phyloP scores from a whole-genome alignment of 2,329 filamentous ascomycete species.

The Aureobasidium sp. region DNA sequence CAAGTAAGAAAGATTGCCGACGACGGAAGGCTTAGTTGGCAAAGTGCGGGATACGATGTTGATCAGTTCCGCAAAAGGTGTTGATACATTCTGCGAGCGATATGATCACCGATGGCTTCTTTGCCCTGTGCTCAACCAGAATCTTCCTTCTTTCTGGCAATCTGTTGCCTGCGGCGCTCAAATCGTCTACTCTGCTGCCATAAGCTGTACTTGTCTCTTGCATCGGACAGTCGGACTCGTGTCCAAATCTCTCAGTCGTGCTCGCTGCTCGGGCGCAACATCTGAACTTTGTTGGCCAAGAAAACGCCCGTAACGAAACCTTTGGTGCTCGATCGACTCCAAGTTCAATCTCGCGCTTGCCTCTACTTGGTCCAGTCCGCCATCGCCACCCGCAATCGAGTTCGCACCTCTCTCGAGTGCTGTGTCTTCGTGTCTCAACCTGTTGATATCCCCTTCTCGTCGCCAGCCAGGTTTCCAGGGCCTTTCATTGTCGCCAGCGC shows the following conservation, averaged over 20 bases:
- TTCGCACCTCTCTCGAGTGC: not conserved
- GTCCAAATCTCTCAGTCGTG: too few relatives aligned
- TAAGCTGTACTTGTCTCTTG: too few relatives aligned
- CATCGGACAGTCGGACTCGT: too few relatives aligned
- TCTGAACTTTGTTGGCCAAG: not conserved
- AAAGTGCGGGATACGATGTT: not conserved
- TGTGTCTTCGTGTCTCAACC: not conserved
- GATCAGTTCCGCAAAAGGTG: not conserved
- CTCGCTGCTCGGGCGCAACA: too few relatives aligned
- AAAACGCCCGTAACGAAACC: not conserved
- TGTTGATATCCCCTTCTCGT: not conserved
- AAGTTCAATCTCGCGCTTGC: too few relatives aligned
- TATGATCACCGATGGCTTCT: slow-evolving; percentile 2
- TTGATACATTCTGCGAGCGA: not conserved
- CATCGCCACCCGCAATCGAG: not conserved
- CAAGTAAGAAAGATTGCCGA: not conserved
- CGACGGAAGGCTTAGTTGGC: not conserved
- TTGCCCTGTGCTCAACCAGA: slow-evolving; percentile 9
- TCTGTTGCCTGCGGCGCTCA: too few relatives aligned
- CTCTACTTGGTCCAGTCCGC: not conserved
- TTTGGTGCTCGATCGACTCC: too few relatives aligned
- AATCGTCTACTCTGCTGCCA: too few relatives aligned
- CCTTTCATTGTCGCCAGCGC: not conserved
- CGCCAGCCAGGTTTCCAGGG: not conserved
- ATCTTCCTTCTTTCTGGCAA: not conserved